phyloP scores from a whole-genome alignment of 106 monocot species.

The Acorus calamus region DNA sequence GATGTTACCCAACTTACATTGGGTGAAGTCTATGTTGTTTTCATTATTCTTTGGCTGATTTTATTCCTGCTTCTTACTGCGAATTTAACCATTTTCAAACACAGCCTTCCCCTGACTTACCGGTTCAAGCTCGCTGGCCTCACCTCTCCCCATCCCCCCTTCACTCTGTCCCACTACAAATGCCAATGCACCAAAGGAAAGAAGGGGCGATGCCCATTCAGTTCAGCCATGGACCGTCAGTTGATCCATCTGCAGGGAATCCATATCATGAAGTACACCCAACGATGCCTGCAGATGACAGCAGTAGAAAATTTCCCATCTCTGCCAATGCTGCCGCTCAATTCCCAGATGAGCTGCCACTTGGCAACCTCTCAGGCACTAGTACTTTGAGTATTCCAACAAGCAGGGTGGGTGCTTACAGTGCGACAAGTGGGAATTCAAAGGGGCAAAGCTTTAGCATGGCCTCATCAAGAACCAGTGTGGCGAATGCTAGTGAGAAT shows the following conservation, averaged over 20 bases:
- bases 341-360: slow-evolving; percentile 35
- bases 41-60: no score
- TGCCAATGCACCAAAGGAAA: slow-evolving; percentile 34
- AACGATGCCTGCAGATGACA: slow-evolving; percentile 7
- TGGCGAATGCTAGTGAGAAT: slow-evolving; percentile 6
- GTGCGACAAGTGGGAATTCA: slow-evolving; percentile 11
- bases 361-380: slow-evolving; percentile 20
- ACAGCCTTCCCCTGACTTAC: slow-evolving; percentile 55
- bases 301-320: slow-evolving; percentile 12
- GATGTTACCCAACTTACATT: no score
- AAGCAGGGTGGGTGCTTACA: slow-evolving; percentile 10
- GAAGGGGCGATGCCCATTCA: slow-evolving; percentile 24
- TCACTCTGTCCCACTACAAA: slow-evolving; percentile 50
- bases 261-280: slow-evolving; percentile 24
- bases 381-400: slow-evolving; percentile 7
- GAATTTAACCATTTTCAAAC: background rate
- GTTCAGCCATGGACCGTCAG: slow-evolving; percentile 11
- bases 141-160: slow-evolving; percentile 41
- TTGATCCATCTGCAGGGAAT: slow-evolving; percentile 15
- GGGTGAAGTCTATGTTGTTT: no score
- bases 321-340: slow-evolving; percentile 16
- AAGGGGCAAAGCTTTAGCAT: slow-evolving; percentile 12
- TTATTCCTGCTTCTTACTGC: background rate
- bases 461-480: slow-evolving; percentile 11
- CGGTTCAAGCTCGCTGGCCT: slow-evolving; percentile 63